Base-by-base conservation (phyloP, 1,284 basidiomycete species). In the Microbotryomycetes sp. region DNA sequence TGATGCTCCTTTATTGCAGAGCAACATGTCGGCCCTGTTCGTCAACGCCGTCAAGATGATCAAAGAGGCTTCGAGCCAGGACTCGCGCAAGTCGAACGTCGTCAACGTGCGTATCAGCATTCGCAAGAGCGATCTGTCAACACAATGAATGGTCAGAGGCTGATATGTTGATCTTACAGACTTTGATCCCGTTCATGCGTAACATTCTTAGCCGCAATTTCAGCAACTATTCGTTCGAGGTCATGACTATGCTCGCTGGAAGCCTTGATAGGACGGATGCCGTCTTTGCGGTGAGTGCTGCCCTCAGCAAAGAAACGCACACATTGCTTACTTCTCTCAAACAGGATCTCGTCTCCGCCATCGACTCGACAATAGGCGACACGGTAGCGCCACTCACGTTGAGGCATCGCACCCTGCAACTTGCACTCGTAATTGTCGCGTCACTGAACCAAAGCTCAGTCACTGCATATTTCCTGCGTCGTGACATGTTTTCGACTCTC, bases 401-500 rank as follows among this genome's bases (percentile, higher is more conserved):
- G n/a, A 71, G 70, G 0, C 66, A 73, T 54, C 58, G 62, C 6
- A 64, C 65, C 2, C 60, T 74, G 9, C 69, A 67, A n/a, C 60
- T 74, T 36, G 67, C 72, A 1, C 64, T 72, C 30, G 52, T 68
- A 22, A 14, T 72, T 23, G 72, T 73, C 30, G 49, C 68, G 1
- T 65, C 63, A 15, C 64, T 71, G 54, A 65, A 67, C 56, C 66
- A 71, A 42, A 64, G 65, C 16, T 64, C 68, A n/a, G 60, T 72
- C 29, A 70, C 62, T 54, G 67, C 72, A 48, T 73, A 70, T 60
- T 74, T 74, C 59, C 64, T 74, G 22, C 69, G 73, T 9, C 67
- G 72, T 28, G 72, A 74, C 66, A 59, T 73, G 25, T 74, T 72
- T 55, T 62, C 64, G 23, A 66, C 63, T 15, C 62, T 72, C 55